phyloP scores from a whole-genome alignment of 441 rosid species.

The Jatropha multifida region DNA sequence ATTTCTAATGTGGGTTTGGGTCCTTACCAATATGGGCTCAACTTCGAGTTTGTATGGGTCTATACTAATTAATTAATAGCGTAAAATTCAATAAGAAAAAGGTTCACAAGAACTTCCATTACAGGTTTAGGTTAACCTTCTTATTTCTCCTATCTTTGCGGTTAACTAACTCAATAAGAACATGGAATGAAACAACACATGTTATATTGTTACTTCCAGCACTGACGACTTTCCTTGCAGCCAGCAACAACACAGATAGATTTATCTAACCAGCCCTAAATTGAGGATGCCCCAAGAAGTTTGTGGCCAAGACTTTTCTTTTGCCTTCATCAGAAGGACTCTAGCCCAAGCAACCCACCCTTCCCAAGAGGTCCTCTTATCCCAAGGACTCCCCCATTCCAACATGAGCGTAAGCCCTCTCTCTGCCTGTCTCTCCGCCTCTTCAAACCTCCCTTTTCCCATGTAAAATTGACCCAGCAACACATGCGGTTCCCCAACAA shows the following conservation, averaged over 20 bases:
- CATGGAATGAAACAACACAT: background rate
- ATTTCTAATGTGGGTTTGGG: no score
- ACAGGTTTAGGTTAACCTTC: no score
- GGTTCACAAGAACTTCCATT: no score
- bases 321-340: slow-evolving; percentile 70
- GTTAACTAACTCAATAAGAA: no score
- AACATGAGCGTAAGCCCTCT: slow-evolving; percentile 58
- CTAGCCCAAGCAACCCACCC: slow-evolving; percentile 96
- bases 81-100: no score
- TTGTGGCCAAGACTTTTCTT: slow-evolving; percentile 74
- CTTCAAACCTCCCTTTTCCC: slow-evolving; percentile 56
- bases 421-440: slow-evolving; percentile 62
- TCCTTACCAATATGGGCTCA: no score
- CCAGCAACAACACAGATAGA: background rate
- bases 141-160: no score
- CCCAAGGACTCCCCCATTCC: slow-evolving; percentile 97
- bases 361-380: slow-evolving; percentile 91
- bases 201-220: no score
- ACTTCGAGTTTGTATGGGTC: no score
- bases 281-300: slow-evolving; percentile 76
- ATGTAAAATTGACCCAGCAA: slow-evolving; percentile 64
- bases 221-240: background rate
- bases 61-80: no score
- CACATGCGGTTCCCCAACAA: slow-evolving; percentile 83
- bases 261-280: slow-evolving; percentile 67